Base-by-base conservation (phyloP, 23 red algal genomes). In the Gracilaria domingensis region DNA sequence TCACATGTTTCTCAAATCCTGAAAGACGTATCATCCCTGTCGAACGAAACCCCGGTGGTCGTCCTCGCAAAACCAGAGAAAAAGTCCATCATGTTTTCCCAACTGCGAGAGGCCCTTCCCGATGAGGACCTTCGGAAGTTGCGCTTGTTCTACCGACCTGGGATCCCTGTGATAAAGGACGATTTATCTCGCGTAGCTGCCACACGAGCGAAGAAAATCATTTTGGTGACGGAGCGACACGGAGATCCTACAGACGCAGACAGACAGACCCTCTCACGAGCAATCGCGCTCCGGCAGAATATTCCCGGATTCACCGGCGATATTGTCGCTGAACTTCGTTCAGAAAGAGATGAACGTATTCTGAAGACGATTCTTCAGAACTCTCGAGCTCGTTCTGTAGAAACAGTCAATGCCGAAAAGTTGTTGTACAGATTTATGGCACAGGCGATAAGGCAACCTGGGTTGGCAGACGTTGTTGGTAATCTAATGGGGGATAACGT, bases 371-470 rank as follows among this genome's bases (percentile, higher is more conserved):
- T 94, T 71, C 56, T 87, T 32, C 25, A 12, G 4, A n/a, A 35
- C 4, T 83, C 83, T 29, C 78, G 66, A n/a, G 92, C 92, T 16
- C 82, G 83, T 20, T 58, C 59, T 29, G 92, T 94, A 23, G 75
- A 86, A 40, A 87, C 92, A 32, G 35, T 94, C 11, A 87, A 86
- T 39, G 74, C 82, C 21, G 75, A 88, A 18, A 54, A 67, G 20
- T 45, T 88, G 24, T 34, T 94, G 37, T 88, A 62, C 40, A 26
- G 84, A n/a, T 94, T 94, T 59, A 87, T 94, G 82, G 92, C 92
- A 7, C 92, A 94, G 66, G 92, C 92, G 24, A 82, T 88, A 34
- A 83, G 92, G 33, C 81, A 87, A 81, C 92, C 92, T 21, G 92
- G 82, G 12, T 61, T 94, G 44, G 82, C 83, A 8, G 92, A 94